These are phyloP conservation scores for Acrodontium crateriforme DNA, from an alignment of 2,329 filamentous ascomycete genomes.

Conservation along the genomic window DNA sequence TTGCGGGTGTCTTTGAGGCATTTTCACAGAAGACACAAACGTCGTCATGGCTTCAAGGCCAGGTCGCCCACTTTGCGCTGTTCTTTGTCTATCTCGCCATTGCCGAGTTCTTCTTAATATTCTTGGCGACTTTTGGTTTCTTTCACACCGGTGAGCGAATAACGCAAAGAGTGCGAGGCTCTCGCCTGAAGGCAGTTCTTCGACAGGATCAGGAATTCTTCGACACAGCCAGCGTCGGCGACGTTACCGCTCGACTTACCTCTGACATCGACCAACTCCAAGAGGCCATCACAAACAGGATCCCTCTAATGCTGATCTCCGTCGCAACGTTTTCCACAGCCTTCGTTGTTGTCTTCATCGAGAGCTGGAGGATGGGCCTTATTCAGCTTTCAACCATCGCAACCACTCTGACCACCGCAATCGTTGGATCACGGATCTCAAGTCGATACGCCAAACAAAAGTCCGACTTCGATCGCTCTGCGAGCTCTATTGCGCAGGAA, in stretches of 20 bases:
- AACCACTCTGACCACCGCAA: slow-evolving; percentile 57
- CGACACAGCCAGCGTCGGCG: slow-evolving; percentile 76
- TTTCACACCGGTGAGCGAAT: no score
- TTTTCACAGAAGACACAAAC: no score
- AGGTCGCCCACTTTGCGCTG: no score
- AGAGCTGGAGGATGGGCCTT: slow-evolving; percentile 79
- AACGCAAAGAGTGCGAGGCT: no score
- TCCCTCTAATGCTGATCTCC: slow-evolving; percentile 58
- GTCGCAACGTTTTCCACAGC: slow-evolving; percentile 69
- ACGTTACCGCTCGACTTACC: slow-evolving; percentile 83
- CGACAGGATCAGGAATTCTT: no score
- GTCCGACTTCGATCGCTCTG: no score
- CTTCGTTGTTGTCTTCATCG: slow-evolving; percentile 74
- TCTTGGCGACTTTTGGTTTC: no score
- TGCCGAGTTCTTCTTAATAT: no score
- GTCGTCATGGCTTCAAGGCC: no score
- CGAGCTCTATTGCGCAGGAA: slow-evolving; percentile 80
- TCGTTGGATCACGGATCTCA: slow-evolving; percentile 59
- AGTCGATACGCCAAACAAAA: slow-evolving; percentile 66
- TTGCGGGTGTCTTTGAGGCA: no score
- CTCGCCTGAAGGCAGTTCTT: no score
- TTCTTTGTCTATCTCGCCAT: no score
- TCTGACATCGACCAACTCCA: slow-evolving; percentile 82
- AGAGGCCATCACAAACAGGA: slow-evolving; percentile 79
- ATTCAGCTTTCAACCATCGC: slow-evolving; percentile 70